Percentiles rank a stretch among this genome's conserved stretches.
Conservation (phyloP, 352 stramenopile species). For the Phytophthora chlamydospora region DNA sequence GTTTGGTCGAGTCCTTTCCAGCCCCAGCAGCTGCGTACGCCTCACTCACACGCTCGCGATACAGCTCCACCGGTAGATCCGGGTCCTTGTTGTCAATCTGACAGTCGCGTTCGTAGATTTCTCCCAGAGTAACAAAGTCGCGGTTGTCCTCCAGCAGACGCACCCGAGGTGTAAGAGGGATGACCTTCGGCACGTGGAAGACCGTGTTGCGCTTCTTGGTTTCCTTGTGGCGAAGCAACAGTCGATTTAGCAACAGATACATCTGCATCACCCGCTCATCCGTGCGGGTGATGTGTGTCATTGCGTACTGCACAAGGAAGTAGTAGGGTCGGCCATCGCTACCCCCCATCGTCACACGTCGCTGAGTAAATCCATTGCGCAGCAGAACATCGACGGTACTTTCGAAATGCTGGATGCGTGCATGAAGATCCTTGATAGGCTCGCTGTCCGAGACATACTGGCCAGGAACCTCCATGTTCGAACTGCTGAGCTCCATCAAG, state of each 20-base stretch:
- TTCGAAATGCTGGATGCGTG: slow-evolving; percentile 91
- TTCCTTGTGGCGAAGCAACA: slow-evolving; percentile 88
- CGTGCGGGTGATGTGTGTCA: slow-evolving; percentile 93
- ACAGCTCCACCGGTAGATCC: slow-evolving; percentile 82
- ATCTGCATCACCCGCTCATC: slow-evolving; percentile 95
- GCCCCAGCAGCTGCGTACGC: slow-evolving; percentile 52
- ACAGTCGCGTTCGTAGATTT: slow-evolving; percentile 88
- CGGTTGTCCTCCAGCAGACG: slow-evolving; percentile 86
- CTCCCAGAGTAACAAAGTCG: slow-evolving; percentile 85
- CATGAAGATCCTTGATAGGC: slow-evolving; percentile 92
- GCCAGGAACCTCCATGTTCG: slow-evolving; percentile 91
- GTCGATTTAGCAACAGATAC: slow-evolving; percentile 89
- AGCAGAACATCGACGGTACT: slow-evolving; percentile 85
- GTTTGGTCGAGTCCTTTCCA: slow-evolving; percentile 42
- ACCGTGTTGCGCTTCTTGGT: slow-evolving; percentile 88
- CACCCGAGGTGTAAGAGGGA: slow-evolving; percentile 92
- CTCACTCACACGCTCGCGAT: slow-evolving; percentile 74
- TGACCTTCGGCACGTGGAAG: slow-evolving; percentile 92
- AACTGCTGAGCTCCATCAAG: slow-evolving; percentile 87
- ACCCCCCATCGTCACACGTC: slow-evolving; percentile 89
- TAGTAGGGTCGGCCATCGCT: slow-evolving; percentile 90
- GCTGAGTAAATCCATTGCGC: slow-evolving; percentile 91
- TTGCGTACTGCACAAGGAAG: slow-evolving; percentile 93
- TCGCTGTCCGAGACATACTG: slow-evolving; percentile 93
- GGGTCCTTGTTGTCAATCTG: slow-evolving; percentile 71